These are phyloP conservation scores for Mentha longifolia DNA, from an alignment of 257 asterid genomes.

Conservation along the genomic window DNA sequence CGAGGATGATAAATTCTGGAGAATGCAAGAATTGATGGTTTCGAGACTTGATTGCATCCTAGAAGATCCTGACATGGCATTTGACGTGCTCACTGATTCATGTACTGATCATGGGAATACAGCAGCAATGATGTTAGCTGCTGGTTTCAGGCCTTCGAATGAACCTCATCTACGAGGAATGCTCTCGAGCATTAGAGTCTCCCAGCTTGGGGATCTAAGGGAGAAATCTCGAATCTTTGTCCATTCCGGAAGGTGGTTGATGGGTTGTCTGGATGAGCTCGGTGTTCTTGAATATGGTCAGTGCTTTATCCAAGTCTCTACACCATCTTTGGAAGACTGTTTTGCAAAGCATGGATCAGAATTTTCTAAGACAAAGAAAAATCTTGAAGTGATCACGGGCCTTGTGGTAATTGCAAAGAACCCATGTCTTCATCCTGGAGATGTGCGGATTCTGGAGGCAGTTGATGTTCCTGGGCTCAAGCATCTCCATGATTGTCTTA, in stretches of 20 bases:
- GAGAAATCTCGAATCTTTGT: slow-evolving; percentile 85
- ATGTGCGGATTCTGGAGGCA: slow-evolving; percentile 85
- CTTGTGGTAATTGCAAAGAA: slow-evolving; percentile 86
- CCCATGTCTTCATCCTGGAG: slow-evolving; percentile 97
- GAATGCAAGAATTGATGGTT: slow-evolving; percentile 80
- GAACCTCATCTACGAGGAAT: slow-evolving; percentile 91
- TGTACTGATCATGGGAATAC: slow-evolving; percentile 79
- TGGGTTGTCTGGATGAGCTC: slow-evolving; percentile 94
- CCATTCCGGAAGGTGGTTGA: slow-evolving; percentile 84
- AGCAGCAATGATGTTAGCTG: slow-evolving; percentile 84
- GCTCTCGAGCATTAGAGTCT: slow-evolving; percentile 81
- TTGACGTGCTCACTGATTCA: slow-evolving; percentile 72
- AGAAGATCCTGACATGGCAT: slow-evolving; percentile 69
- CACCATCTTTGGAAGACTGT: slow-evolving; percentile 66
- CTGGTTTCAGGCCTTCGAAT: slow-evolving; percentile 76
- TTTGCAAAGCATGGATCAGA: slow-evolving; percentile 71
- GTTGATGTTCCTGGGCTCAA: slow-evolving; percentile 65
- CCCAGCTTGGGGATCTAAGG: slow-evolving; percentile 86
- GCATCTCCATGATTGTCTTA: slow-evolving; percentile 79
- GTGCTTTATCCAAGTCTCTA: slow-evolving; percentile 85
- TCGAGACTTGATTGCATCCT: slow-evolving; percentile 65
- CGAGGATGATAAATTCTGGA: slow-evolving; percentile 62
- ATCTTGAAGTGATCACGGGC: slow-evolving; percentile 62
- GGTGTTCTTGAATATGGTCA: slow-evolving; percentile 82
- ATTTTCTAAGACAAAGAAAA: slow-evolving; percentile 56